These are phyloP conservation scores for Hawksworthiomyces lignivorus DNA, from an alignment of 2,329 filamentous ascomycete species.

Conservation along the genomic window DNA sequence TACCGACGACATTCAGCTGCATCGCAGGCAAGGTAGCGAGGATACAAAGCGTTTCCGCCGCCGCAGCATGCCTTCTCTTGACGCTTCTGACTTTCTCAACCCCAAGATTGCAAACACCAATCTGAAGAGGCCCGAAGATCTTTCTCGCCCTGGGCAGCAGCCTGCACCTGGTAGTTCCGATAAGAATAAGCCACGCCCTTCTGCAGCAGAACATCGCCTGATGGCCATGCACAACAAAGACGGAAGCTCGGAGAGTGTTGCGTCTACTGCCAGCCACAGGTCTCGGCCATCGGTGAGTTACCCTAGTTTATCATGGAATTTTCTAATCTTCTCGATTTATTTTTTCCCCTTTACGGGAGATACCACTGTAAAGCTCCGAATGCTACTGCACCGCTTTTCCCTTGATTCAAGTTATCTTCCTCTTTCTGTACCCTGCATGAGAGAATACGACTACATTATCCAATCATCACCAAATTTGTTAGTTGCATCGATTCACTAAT, in stretches of 20 bases:
- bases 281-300: conserved; percentile 61
- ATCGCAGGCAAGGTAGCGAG: conserved; percentile 51
- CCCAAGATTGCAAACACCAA: conserved; percentile 28
- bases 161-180: conserved; percentile 25
- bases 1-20: conserved; percentile 63
- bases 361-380: too few relatives aligned
- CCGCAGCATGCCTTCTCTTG: conserved; percentile 68
- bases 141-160: conserved; percentile 22
- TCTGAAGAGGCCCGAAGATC: conserved; percentile 28
- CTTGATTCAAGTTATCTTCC: conserved; percentile 12
- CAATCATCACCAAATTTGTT: conserved; percentile 31
- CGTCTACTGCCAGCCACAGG: conserved; percentile 48
- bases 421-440: background rate
- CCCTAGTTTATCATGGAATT: background rate
- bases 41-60: conserved; percentile 70
- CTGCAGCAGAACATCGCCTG: conserved; percentile 18
- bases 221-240: conserved; percentile 34
- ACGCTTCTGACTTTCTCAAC: conserved; percentile 36
- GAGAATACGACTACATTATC: conserved; percentile 16
- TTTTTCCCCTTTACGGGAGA: conserved; percentile 10
- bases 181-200: conserved; percentile 31
- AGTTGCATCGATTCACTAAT: conserved; percentile 34
- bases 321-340: conserved; percentile 2
- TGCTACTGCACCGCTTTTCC: background rate
- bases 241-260: conserved; percentile 58